phyloP scores from a whole-genome alignment of 2,329 filamentous ascomycete species.

The Xylaria hypoxylon region DNA sequence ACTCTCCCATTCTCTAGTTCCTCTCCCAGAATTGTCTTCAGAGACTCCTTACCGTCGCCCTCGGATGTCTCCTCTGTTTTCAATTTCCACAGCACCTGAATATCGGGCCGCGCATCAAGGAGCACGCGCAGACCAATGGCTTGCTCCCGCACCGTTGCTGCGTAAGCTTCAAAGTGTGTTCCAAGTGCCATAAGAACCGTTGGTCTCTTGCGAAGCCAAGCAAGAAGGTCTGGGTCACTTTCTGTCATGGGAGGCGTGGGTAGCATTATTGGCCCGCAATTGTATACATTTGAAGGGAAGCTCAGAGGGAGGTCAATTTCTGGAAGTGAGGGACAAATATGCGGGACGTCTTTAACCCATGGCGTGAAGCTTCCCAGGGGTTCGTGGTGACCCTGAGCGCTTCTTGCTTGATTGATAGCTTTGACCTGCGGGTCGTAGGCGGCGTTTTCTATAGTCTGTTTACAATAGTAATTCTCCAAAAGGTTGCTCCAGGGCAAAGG shows the following conservation, averaged over 20 bases:
- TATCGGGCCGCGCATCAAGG: slow-evolving; percentile 15
- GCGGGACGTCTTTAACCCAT: slow-evolving; percentile 17
- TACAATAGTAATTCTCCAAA: slow-evolving; percentile 11
- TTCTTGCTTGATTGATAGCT: slow-evolving; percentile 16
- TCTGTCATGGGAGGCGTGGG: slow-evolving; percentile 3
- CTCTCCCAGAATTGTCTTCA: slow-evolving; percentile 9
- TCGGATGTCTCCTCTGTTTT: slow-evolving; percentile 15
- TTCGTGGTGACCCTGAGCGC: slow-evolving; percentile 6
- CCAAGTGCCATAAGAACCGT: slow-evolving; percentile 17
- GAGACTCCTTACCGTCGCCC: slow-evolving; percentile 1
- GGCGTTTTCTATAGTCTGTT: slow-evolving; percentile 6
- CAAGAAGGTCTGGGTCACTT: slow-evolving; percentile 12
- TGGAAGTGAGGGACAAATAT: slow-evolving; percentile 14
- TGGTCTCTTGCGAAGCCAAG: slow-evolving; percentile 11
- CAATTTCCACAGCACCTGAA: slow-evolving; percentile 25
- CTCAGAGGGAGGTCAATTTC: slow-evolving; percentile 15
- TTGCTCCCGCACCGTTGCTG: slow-evolving; percentile 13
- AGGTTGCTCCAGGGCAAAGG: slow-evolving; percentile 18
- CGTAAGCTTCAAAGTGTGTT: slow-evolving; percentile 24
- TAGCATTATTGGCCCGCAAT: slow-evolving; percentile 19
- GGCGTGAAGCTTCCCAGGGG: slow-evolving; percentile 18
- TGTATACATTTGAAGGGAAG: slow-evolving; percentile 18
- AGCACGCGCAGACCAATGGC: slow-evolving; percentile 20
- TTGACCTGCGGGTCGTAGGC: slow-evolving; percentile 15
- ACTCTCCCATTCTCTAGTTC: slow-evolving; percentile 20